Percentiles rank a stretch among this genome's conserved stretches.
Conservation (phyloP, 352 stramenopile genomes). For the Nothophytophthora sp. region DNA sequence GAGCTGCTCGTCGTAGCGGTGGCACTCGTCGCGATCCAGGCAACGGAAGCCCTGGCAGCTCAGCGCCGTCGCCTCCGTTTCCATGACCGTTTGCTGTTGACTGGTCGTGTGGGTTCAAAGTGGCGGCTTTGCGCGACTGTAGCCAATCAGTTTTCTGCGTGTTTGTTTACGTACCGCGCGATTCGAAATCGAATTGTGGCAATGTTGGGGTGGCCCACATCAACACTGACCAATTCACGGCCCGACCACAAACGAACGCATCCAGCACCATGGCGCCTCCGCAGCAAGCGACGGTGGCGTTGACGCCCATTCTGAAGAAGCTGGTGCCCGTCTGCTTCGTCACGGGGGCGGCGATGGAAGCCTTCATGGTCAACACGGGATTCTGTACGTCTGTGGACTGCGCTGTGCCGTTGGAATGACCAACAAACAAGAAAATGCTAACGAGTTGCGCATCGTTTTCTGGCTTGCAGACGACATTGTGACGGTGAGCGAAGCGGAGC, state of each 20-base stretch:
- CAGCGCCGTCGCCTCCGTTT: slow-evolving; percentile 3
- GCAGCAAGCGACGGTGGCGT: slow-evolving; percentile 38
- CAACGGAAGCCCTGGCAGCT: slow-evolving; percentile 51
- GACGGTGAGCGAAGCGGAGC: slow-evolving; percentile 74
- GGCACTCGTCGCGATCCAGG: slow-evolving; percentile 64
- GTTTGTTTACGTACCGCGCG: too few species aligned
- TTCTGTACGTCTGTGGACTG: slow-evolving; percentile 59
- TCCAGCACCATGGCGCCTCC: slow-evolving; percentile 27
- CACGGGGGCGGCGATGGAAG: slow-evolving; percentile 79
- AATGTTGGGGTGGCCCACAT: not conserved
- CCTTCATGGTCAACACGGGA: slow-evolving; percentile 90
- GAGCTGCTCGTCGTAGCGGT: slow-evolving; percentile 45
- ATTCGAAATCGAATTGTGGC: slow-evolving; percentile 21
- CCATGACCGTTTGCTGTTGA: slow-evolving; percentile 15
- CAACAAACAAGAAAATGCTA: slow-evolving; percentile 3
- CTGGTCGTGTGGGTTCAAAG: too few species aligned
- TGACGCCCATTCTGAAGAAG: slow-evolving; percentile 80
- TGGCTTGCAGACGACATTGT: slow-evolving; percentile 74
- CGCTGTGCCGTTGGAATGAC: not conserved
- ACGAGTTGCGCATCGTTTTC: too few species aligned
- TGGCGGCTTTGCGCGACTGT: slow-evolving; percentile 3
- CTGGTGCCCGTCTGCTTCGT: slow-evolving; percentile 86
- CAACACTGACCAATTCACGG: too few species aligned
- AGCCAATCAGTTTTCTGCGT: not conserved
- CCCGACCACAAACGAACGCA: too few species aligned